A percentile compares a stretch with the other conserved stretches of the same genome.
Evolutionary conservation across 257 asterid species (phyloP).

Genomic region (Solanum verrucosum): DNA sequence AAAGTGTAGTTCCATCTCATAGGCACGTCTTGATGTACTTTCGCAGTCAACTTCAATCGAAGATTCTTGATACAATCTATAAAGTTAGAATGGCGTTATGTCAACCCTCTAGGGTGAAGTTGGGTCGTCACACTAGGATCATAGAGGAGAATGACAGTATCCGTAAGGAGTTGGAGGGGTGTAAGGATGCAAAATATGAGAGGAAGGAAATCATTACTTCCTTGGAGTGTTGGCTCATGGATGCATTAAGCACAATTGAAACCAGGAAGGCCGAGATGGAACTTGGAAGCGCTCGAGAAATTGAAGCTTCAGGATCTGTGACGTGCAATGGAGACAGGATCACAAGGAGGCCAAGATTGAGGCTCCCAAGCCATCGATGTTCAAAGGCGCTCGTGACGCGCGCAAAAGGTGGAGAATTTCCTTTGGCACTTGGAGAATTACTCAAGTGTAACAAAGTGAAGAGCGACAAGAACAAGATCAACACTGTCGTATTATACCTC

Average conservation of each 20-base stretch:
- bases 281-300: background rate
- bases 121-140: too few species aligned
- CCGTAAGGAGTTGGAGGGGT: background rate
- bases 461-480: background rate
- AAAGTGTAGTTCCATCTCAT: background rate
- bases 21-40: background rate
- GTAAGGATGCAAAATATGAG: background rate
- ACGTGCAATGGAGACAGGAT: background rate
- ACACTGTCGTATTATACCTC: background rate
- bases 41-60: background rate
- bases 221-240: background rate
- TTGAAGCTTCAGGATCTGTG: background rate
- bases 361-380: background rate
- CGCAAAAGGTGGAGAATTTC: background rate
- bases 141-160: background rate
- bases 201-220: background rate
- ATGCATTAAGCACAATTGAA: background rate
- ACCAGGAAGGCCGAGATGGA: background rate
- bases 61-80: background rate
- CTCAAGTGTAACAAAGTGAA: background rate
- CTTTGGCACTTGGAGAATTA: background rate
- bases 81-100: too few species aligned
- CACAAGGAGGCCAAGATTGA: background rate
- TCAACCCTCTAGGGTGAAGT: too few species aligned
- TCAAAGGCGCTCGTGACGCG: background rate